These are phyloP conservation scores for Colletotrichum phormii DNA, from an alignment of 2,329 filamentous ascomycete species.

Conservation along the genomic window DNA sequence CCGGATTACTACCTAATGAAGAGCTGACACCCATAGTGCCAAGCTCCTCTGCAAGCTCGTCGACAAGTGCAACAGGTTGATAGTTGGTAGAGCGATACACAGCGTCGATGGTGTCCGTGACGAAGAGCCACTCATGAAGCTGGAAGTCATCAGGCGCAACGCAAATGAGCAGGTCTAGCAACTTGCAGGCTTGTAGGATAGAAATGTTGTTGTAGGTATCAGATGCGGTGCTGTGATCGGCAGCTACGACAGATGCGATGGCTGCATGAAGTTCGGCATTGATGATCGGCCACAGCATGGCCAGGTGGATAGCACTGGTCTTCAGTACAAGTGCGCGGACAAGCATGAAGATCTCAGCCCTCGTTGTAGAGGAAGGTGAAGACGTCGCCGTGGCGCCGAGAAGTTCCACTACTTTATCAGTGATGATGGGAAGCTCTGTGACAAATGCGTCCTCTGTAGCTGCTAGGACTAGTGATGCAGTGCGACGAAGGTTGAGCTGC, in stretches of 20 bases:
- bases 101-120: slow-evolving; percentile 96
- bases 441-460: slow-evolving; percentile 84
- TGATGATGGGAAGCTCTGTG: slow-evolving; percentile 76
- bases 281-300: slow-evolving; percentile 89
- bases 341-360: slow-evolving; percentile 91
- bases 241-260: slow-evolving; percentile 78
- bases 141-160: slow-evolving; percentile 95
- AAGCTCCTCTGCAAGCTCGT: slow-evolving; percentile 85
- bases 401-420: slow-evolving; percentile 89
- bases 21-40: slow-evolving; percentile 57
- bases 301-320: slow-evolving; percentile 82
- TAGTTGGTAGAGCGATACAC: slow-evolving; percentile 82
- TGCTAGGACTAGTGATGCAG: slow-evolving; percentile 83
- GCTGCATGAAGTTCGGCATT: slow-evolving; percentile 87
- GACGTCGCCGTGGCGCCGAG: slow-evolving; percentile 86
- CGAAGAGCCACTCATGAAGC: slow-evolving; percentile 97
- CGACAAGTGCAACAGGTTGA: slow-evolving; percentile 80
- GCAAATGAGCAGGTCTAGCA: slow-evolving; percentile 89
- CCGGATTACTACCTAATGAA: slow-evolving; percentile 49
- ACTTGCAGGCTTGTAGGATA: slow-evolving; percentile 91
- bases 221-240: slow-evolving; percentile 70
- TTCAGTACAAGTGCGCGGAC: slow-evolving; percentile 84
- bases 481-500: slow-evolving; percentile 87
- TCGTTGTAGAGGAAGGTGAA: slow-evolving; percentile 89
- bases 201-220: slow-evolving; percentile 83